These are phyloP conservation scores for Limonomyces culmigenus DNA, from an alignment of 1,284 basidiomycete genomes.

Conservation along the genomic window DNA sequence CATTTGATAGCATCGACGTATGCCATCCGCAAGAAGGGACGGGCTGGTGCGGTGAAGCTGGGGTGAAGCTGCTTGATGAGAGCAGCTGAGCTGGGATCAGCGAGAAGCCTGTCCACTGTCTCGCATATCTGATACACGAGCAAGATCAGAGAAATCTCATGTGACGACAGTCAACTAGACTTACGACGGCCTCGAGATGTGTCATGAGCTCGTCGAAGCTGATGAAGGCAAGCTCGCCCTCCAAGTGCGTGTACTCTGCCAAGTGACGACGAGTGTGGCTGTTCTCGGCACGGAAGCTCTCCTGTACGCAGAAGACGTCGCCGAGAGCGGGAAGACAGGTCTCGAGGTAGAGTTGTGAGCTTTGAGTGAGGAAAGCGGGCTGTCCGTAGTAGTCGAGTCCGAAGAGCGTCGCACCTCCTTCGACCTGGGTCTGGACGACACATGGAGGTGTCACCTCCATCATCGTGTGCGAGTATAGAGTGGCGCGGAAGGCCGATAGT, in stretches of 20 bases:
- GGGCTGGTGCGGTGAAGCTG: constrained; percentile 63
- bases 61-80: constrained; percentile 91
- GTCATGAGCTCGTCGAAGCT: constrained; percentile 85
- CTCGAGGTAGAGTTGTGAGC: constrained; percentile 94
- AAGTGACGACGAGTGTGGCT: constrained; percentile 83
- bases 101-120: constrained; percentile 65
- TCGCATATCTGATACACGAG: constrained; percentile 77
- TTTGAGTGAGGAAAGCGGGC: constrained; percentile 91
- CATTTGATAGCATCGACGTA: constrained; percentile 92
- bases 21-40: constrained; percentile 87
- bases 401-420: constrained; percentile 92
- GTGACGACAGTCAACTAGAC: constrained; percentile 11
- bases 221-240: constrained; percentile 92
- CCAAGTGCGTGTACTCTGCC: constrained; percentile 94
- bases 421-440: constrained; percentile 96
- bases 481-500: constrained; percentile 73
- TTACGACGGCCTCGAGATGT: constrained; percentile 79
- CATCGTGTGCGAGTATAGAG: constrained; percentile 52
- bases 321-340: constrained; percentile 90
- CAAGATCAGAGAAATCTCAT: constrained; percentile 1
- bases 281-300: constrained; percentile 97
- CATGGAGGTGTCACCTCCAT: constrained; percentile 95
- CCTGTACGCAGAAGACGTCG: constrained; percentile 96
- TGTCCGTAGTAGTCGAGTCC: constrained; percentile 94
- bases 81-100: constrained; percentile 55